Percentiles rank a stretch among this genome's conserved stretches.
Conservation (phyloP, 2,329 filamentous ascomycete species). For the Eutypa lata region DNA sequence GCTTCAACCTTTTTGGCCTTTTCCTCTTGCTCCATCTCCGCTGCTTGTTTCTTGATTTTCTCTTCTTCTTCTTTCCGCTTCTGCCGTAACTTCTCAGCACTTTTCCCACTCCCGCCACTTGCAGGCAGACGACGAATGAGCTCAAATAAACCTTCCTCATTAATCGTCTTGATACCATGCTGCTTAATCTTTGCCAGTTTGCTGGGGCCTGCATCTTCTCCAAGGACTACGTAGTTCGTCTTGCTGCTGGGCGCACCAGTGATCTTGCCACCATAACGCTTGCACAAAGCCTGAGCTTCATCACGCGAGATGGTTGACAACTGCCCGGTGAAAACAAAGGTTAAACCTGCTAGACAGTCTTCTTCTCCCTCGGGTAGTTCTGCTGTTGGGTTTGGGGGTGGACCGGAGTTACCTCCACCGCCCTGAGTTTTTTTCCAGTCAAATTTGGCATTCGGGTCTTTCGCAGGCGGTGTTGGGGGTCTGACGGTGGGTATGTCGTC, state of each 20-base stretch:
- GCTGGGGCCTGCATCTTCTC: conserved; percentile 85
- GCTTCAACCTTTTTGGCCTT: conserved; percentile 51
- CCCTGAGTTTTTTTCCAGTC: conserved; percentile 65
- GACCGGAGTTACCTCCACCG: conserved; percentile 59
- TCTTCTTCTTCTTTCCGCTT: conserved; percentile 84
- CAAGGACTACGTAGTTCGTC: conserved; percentile 90
- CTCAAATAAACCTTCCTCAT: conserved; percentile 87
- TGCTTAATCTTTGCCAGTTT: conserved; percentile 85
- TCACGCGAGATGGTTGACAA: conserved; percentile 78
- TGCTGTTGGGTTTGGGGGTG: conserved; percentile 59
- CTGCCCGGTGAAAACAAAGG: conserved; percentile 93
- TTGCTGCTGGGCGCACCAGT: conserved; percentile 83
- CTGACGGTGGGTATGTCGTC: conserved; percentile 81
- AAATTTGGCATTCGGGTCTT: conserved; percentile 70
- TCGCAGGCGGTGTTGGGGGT: conserved; percentile 78
- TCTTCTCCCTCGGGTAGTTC: conserved; percentile 76
- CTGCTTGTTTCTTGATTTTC: conserved; percentile 75
- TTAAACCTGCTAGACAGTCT: conserved; percentile 84
- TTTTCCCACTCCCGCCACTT: conserved; percentile 83
- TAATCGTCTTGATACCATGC: conserved; percentile 82
- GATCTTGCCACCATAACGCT: conserved; percentile 90
- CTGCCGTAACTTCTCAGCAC: conserved; percentile 78
- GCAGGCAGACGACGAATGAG: conserved; percentile 79
- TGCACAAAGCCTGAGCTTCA: conserved; percentile 81
- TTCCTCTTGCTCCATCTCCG: conserved; percentile 83